Evolutionary conservation across 2,329 filamentous ascomycete genomes (phyloP).

Genomic region (Mycocentrospora acerina): DNA sequence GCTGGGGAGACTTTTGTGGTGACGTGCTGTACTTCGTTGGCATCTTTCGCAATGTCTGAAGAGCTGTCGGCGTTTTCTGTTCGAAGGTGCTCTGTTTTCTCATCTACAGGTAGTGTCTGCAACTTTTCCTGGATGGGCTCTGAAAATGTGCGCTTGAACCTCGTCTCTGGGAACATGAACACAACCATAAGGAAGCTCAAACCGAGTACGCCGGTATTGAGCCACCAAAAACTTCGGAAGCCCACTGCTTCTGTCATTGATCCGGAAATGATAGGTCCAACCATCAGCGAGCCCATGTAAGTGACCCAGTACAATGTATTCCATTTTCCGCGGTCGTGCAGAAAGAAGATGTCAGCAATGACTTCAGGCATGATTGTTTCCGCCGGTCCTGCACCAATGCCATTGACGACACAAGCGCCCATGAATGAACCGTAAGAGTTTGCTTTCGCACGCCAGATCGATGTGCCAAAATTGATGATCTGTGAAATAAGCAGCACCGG

Average conservation of each 20-base stretch:
- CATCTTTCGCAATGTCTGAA: slow-evolving; percentile 18
- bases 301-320: slow-evolving; percentile 63
- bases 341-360: slow-evolving; percentile 66
- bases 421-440: slow-evolving; percentile 63
- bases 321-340: slow-evolving; percentile 65
- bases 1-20: slow-evolving; percentile 16
- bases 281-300: slow-evolving; percentile 65
- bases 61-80: slow-evolving; percentile 12
- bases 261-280: slow-evolving; percentile 59
- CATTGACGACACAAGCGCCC: slow-evolving; percentile 63
- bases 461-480: slow-evolving; percentile 54
- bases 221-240: slow-evolving; percentile 67
- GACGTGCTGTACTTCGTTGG: slow-evolving; percentile 28
- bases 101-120: slow-evolving; percentile 6
- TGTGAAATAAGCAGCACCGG: slow-evolving; percentile 56
- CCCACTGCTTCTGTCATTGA: slow-evolving; percentile 61
- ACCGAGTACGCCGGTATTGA: slow-evolving; percentile 59
- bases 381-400: slow-evolving; percentile 62
- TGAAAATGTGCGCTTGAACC: slow-evolving; percentile 54
- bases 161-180: slow-evolving; percentile 65
- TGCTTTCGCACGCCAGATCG: slow-evolving; percentile 61
- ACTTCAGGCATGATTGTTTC: slow-evolving; percentile 64
- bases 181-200: slow-evolving; percentile 54
- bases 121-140: slow-evolving; percentile 18
- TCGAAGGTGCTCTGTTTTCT: slow-evolving; percentile 20